Conservation (phyloP, 495 filamentous ascomycete species). For the Talaromyces stipitatus region DNA sequence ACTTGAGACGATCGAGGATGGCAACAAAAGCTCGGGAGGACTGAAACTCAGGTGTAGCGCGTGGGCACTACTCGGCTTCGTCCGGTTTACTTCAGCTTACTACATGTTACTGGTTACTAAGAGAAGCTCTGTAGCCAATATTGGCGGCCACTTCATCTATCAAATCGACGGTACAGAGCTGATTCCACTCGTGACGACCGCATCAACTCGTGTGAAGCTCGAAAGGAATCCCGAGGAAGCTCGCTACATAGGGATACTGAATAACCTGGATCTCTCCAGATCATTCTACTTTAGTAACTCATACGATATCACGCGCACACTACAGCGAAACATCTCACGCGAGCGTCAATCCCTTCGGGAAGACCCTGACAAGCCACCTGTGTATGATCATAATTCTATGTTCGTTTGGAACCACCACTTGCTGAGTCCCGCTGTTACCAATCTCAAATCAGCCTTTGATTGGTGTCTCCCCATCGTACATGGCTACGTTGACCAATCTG, state of each 20-base stretch:
- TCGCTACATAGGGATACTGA: slow-evolving; percentile 79
- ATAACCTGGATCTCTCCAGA: slow-evolving; percentile 79
- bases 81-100: slow-evolving; percentile 90
- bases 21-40: slow-evolving; percentile 86
- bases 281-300: slow-evolving; percentile 99
- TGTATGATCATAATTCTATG: slow-evolving; percentile 80
- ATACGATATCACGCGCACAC: slow-evolving; percentile 87
- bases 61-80: slow-evolving; percentile 92
- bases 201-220: slow-evolving; percentile 56
- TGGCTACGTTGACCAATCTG: slow-evolving; percentile 89
- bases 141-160: slow-evolving; percentile 93
- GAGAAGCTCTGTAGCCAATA: slow-evolving; percentile 87
- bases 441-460: slow-evolving; percentile 74
- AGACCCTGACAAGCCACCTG: slow-evolving; percentile 48
- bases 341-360: slow-evolving; percentile 62
- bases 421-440: slow-evolving; percentile 61
- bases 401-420: slow-evolving; percentile 97
- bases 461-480: slow-evolving; percentile 97
- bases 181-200: slow-evolving; percentile 66
- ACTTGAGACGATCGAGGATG: slow-evolving; percentile 90
- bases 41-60: slow-evolving; percentile 82
- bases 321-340: slow-evolving; percentile 86
- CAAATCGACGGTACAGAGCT: slow-evolving; percentile 94
- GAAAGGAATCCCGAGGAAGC: slow-evolving; percentile 86
- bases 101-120: slow-evolving; percentile 98